A percentile compares a stretch with the other conserved stretches of the same genome.
These are phyloP conservation scores for Gaeumannomyces sp. DNA, from an alignment of 2,329 filamentous ascomycete genomes.

Conservation along the genomic window DNA sequence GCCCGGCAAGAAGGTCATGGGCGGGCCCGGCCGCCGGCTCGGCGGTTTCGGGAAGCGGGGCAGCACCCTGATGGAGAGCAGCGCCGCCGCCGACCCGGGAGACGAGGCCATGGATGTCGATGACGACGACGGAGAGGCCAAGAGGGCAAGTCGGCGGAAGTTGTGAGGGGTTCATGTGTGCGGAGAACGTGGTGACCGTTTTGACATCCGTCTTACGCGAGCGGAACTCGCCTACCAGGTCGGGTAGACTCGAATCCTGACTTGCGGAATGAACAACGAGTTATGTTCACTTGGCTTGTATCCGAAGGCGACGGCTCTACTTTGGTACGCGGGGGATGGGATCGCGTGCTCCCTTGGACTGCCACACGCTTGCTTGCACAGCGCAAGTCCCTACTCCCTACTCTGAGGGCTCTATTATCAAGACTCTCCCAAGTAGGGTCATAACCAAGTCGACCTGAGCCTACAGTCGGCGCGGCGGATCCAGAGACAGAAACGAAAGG, in stretches of 20 bases:
- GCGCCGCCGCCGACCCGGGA: slow-evolving; percentile 8
- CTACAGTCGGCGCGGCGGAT: background rate
- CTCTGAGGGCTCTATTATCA: background rate
- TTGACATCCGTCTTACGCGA: background rate
- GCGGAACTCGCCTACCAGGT: background rate
- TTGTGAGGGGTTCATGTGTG: slow-evolving; percentile 29
- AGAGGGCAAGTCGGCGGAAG: slow-evolving; percentile 48
- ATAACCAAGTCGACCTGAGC: background rate
- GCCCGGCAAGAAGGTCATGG: slow-evolving; percentile 21
- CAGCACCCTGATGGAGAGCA: slow-evolving; percentile 20
- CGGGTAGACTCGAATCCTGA: background rate
- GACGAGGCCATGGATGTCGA: slow-evolving; percentile 46
- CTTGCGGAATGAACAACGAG: background rate
- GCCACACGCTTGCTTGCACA: background rate
- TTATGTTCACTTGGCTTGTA: too few relatives aligned
- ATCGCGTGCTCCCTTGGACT: background rate
- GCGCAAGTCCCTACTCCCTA: background rate
- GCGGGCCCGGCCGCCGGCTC: slow-evolving; percentile 14
- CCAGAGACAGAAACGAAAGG: background rate
- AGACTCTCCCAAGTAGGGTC: too few relatives aligned
- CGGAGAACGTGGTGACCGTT: background rate
- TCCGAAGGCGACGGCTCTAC: too few relatives aligned
- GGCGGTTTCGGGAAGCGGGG: slow-evolving; percentile 27
- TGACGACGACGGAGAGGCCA: slow-evolving; percentile 42
- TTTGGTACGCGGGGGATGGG: too few relatives aligned